These are phyloP conservation scores for Monilinia fructicola DNA, from an alignment of 2,329 filamentous ascomycete species.

Conservation along the genomic window DNA sequence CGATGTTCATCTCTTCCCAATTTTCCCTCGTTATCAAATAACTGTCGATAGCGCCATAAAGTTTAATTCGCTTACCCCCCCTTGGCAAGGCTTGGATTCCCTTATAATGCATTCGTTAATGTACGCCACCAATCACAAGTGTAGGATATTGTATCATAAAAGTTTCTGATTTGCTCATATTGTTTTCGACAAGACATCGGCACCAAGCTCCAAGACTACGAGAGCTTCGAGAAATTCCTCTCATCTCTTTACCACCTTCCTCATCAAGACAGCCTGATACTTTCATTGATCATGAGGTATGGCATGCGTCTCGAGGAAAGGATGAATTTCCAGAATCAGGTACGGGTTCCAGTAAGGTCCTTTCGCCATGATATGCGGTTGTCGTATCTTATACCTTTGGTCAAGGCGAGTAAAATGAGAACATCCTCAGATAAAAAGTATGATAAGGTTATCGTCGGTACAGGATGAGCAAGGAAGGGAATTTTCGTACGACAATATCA, in stretches of 20 bases:
- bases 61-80: no score
- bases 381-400: not conserved
- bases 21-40: no score
- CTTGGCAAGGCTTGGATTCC: not conserved
- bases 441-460: not conserved
- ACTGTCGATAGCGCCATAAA: no score
- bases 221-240: not conserved
- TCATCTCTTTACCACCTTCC: conserved; percentile 12
- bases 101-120: not conserved
- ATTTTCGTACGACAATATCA: not conserved
- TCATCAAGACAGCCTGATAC: not conserved
- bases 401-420: not conserved
- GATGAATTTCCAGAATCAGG: not conserved
- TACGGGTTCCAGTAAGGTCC: not conserved
- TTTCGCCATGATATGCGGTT: not conserved
- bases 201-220: not conserved
- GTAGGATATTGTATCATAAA: conserved; percentile 7
- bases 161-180: conserved; percentile 7
- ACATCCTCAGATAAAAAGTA: not conserved
- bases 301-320: not conserved
- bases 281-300: conserved; percentile 11
- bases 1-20: no score
- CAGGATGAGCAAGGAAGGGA: not conserved
- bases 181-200: conserved; percentile 13
- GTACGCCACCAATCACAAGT: conserved; percentile 14